Evolutionary conservation across 805 yeast genomes (phyloP), one percentile per base, ranked within the genome.

Genomic region (Metschnikowia sp.): DNA sequence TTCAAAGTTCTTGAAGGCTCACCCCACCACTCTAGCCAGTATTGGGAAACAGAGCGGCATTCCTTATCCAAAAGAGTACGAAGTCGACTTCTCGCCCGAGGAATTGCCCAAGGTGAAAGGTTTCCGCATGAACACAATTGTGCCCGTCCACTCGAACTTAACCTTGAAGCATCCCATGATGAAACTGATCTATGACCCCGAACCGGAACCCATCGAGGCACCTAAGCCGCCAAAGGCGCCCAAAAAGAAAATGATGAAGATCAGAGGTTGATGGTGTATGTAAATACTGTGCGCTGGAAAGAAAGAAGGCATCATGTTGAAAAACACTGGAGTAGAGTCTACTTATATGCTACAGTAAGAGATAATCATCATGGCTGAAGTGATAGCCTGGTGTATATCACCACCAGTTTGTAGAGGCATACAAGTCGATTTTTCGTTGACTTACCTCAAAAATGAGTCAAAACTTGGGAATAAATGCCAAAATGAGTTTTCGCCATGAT

Each of bases 111-210:
- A 69, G 47, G 96, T 95, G n/a, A 80, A 82, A 56, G 96, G 96
- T 10, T 86, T 87, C 75, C 81, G 76, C 58, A 86, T 91, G 88
- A 88, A 87, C 65, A 79, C 83, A 2, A 83, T 92, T 39, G 88
- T 91, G 11, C 99, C 99, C n/a, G 75, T 89, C 30, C 89, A 85
- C 59, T 84, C 95, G 45, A 82, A 85, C 15, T 82, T 85, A 39
- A 76, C 91, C 38, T 77, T 88, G 75, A 91, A 87, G 30, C 89
- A 87, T 58, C 97, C 97, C 43, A 82, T 83, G 76, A 82, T 90
- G 1, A 88, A 82, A 52, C 66, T 76, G 47, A 78, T 86, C 32
- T 86, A 86, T 58, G 83, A 81, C 32, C 67, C 73, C 26, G 74
- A 76, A 36, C 62, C 64, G 4, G 74, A 74, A 18, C 69, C 75